Conservation (phyloP, 495 filamentous ascomycete genomes). For the Penicillium paxilli region DNA sequence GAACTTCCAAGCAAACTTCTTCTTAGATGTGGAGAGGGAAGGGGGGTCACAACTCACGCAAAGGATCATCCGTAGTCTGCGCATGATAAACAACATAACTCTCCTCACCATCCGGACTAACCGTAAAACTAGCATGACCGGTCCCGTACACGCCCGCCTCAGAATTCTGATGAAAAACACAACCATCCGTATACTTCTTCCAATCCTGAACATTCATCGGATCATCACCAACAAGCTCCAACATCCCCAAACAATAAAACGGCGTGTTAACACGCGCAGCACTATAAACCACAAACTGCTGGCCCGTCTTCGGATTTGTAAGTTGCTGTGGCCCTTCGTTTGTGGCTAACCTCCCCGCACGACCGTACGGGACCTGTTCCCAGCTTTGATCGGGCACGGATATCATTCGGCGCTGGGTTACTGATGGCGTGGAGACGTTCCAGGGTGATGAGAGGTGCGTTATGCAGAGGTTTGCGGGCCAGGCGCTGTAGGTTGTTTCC, state of each 20-base stretch:
- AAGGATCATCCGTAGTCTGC: constrained; percentile 30
- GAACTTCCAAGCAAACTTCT: constrained; percentile 14
- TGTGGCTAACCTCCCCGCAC: constrained; percentile 39
- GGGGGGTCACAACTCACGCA: too few relatives aligned
- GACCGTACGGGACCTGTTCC: constrained; percentile 50
- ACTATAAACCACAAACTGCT: constrained; percentile 48
- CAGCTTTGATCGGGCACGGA: constrained; percentile 43
- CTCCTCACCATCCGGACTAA: constrained; percentile 45
- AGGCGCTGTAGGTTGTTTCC: constrained; percentile 43
- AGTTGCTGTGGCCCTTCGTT: constrained; percentile 53
- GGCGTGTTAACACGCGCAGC: constrained; percentile 48
- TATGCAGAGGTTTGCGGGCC: constrained; percentile 53
- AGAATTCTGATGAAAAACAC: constrained; percentile 52
- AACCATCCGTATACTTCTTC: constrained; percentile 43
- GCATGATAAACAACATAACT: constrained; percentile 53
- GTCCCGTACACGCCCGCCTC: constrained; percentile 42
- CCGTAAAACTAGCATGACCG: constrained; percentile 49
- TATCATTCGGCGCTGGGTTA: constrained; percentile 44
- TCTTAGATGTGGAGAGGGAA: constrained; percentile 16
- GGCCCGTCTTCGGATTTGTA: constrained; percentile 43
- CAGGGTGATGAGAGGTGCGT: constrained; percentile 41
- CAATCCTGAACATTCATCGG: constrained; percentile 51
- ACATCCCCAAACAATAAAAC: constrained; percentile 42
- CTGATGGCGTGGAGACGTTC: constrained; percentile 42
- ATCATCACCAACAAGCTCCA: constrained; percentile 48